These are phyloP conservation scores for Gossypium bickii DNA, from an alignment of 345 rosid species.

Conservation along the genomic window DNA sequence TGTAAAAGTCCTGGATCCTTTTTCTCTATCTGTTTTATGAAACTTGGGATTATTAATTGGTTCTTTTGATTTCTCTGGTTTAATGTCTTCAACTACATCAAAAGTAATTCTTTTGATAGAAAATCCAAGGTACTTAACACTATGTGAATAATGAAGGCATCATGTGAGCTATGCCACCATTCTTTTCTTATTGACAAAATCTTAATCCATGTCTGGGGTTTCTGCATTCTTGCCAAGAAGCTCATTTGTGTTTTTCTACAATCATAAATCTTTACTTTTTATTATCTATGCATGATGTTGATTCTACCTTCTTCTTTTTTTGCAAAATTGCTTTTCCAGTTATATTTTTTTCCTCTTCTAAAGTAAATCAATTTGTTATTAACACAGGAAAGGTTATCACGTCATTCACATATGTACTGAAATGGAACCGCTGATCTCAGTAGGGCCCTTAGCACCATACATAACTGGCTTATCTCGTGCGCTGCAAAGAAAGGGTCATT, in stretches of 20 bases:
- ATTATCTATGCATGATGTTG: neutral
- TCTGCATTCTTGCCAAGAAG: neutral
- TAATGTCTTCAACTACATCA: neutral
- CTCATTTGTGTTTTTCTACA: neutral
- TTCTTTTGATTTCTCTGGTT: constrained; percentile 4
- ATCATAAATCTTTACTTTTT: neutral
- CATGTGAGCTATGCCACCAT: constrained; percentile 1
- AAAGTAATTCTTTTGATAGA: neutral
- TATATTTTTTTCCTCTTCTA: constrained; percentile 3
- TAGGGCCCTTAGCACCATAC: constrained; percentile 71
- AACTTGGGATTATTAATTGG: neutral
- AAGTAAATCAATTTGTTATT: constrained; percentile 9
- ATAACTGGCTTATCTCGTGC: constrained; percentile 56
- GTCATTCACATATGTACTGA: constrained; percentile 82
- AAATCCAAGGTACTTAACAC: neutral
- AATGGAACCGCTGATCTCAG: constrained; percentile 67
- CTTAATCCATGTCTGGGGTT: neutral
- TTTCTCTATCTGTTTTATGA: constrained; percentile 4
- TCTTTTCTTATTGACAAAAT: neutral
- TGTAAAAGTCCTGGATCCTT: neutral
- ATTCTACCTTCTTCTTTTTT: neutral
- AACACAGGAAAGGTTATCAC: constrained; percentile 60
- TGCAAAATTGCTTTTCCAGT: neutral
- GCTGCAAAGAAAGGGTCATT: constrained; percentile 61
- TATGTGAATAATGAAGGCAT: constrained; percentile 1